A percentile compares a stretch with the other conserved stretches of the same genome.
Evolutionary conservation across 805 yeast species (phyloP).

Genomic region (Saccharomyces eubayanus): DNA sequence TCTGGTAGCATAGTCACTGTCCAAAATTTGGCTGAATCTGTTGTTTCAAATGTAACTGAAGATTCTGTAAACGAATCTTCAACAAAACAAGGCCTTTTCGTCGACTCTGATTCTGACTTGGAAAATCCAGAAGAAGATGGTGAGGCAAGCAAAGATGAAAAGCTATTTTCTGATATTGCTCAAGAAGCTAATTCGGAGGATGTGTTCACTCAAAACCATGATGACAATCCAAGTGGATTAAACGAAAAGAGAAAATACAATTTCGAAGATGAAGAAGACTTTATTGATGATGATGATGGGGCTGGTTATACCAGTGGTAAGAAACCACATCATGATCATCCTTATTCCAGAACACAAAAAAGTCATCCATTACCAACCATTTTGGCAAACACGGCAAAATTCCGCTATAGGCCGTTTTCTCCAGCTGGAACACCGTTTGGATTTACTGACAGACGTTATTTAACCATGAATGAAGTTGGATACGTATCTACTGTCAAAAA

Average conservation of each 20-base stretch:
- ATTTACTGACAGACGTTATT: constrained; percentile 55
- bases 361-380: background rate
- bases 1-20: constrained; percentile 35
- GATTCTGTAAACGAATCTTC: background rate
- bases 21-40: constrained; percentile 19
- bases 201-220: constrained; percentile 21
- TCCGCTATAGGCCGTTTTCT: constrained; percentile 55
- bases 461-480: constrained; percentile 74
- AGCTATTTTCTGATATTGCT: constrained; percentile 5
- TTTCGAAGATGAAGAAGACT: constrained; percentile 40
- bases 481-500: constrained; percentile 71
- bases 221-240: constrained; percentile 8
- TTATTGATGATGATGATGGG: constrained; percentile 58
- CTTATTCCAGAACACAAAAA: background rate
- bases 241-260: constrained; percentile 21
- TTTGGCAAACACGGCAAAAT: constrained; percentile 5
- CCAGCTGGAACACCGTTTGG: constrained; percentile 86
- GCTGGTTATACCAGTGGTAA: constrained; percentile 34
- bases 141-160: constrained; percentile 20
- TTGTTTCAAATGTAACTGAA: background rate
- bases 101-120: constrained; percentile 29
- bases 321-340: constrained; percentile 3
- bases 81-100: constrained; percentile 19
- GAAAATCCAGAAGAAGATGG: constrained; percentile 19
- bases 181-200: constrained; percentile 13